These are phyloP conservation scores for Penicillium hesseltinei DNA, from an alignment of 2,329 filamentous ascomycete genomes.

Conservation along the genomic window DNA sequence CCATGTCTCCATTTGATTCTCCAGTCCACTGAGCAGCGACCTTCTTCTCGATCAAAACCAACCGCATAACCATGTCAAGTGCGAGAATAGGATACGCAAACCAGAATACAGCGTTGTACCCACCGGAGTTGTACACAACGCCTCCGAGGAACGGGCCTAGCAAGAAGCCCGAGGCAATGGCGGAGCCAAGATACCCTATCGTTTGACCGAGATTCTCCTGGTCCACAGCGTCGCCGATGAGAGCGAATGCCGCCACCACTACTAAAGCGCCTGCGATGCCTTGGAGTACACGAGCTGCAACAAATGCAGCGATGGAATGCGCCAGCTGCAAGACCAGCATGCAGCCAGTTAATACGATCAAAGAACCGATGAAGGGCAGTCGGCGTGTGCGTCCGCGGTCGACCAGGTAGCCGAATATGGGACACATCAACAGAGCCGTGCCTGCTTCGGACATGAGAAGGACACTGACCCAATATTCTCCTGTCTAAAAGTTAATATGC, in stretches of 20 bases:
- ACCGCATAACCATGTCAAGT: conserved; percentile 60
- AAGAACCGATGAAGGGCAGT: conserved; percentile 57
- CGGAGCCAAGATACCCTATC: conserved; percentile 57
- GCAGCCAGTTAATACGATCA: conserved; percentile 53
- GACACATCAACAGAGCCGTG: conserved; percentile 28
- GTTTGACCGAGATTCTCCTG: conserved; percentile 59
- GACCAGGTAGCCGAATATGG: conserved; percentile 30
- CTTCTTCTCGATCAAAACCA: conserved; percentile 63
- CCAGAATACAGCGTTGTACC: conserved; percentile 59
- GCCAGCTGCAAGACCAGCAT: conserved; percentile 57
- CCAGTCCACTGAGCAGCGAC: conserved; percentile 41
- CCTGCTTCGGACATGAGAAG: conserved; percentile 32
- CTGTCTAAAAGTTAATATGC: conserved; percentile 9
- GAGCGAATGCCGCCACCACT: conserved; percentile 59
- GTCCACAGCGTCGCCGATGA: conserved; percentile 59
- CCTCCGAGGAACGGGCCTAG: conserved; percentile 60
- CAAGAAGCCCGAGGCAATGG: conserved; percentile 58
- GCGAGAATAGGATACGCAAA: conserved; percentile 55
- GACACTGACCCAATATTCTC: conserved; percentile 31
- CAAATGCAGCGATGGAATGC: conserved; percentile 47
- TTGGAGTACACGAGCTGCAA: conserved; percentile 56
- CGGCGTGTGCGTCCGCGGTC: conserved; percentile 46
- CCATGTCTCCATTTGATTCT: conserved; percentile 19
- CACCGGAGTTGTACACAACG: conserved; percentile 58
- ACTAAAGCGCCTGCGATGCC: conserved; percentile 59